Conservation (phyloP, 2,329 filamentous ascomycete species). For the Colletotrichum brevisporum region DNA sequence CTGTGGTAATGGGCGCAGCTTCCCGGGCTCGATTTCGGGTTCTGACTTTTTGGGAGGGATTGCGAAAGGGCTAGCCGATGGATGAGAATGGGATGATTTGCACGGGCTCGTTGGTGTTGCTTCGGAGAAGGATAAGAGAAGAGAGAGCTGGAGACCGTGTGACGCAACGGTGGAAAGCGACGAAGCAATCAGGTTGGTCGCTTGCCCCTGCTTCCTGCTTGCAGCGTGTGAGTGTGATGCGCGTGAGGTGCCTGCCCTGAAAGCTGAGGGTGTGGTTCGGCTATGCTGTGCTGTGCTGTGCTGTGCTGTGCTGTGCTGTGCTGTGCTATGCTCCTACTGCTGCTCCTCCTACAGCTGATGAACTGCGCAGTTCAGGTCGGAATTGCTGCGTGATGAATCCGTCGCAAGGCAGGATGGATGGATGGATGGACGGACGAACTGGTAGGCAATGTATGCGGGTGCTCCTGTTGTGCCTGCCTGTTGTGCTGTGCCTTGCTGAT, state of each 20-base stretch:
- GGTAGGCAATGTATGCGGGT: no score
- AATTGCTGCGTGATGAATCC: no score
- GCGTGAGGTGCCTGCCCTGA: neutral
- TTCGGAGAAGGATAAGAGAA: neutral
- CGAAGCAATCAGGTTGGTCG: constrained; percentile 29
- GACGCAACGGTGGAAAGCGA: constrained; percentile 32
- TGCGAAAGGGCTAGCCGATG: constrained; percentile 28
- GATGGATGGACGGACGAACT: neutral
- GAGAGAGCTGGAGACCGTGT: constrained; percentile 31
- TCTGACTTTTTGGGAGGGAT: neutral
- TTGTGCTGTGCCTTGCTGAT: constrained; percentile 25
- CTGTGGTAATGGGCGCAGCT: constrained; percentile 20
- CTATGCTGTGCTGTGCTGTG: constrained; percentile 2
- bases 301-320: constrained; percentile 1
- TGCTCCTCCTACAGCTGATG: constrained; percentile 14
- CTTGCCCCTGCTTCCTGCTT: constrained; percentile 20
- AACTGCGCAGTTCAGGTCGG: constrained; percentile 11
- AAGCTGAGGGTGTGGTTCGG: constrained; percentile 9
- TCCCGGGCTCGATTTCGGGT: neutral
- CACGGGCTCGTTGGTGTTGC: constrained; percentile 20
- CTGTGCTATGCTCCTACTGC: no score
- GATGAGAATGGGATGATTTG: constrained; percentile 33
- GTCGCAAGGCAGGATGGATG: neutral
- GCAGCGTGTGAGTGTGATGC: constrained; percentile 15
- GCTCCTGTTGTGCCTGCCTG: constrained; percentile 6